Conservation (phyloP, 2,329 filamentous ascomycete genomes). For the Cadophora sp. region DNA sequence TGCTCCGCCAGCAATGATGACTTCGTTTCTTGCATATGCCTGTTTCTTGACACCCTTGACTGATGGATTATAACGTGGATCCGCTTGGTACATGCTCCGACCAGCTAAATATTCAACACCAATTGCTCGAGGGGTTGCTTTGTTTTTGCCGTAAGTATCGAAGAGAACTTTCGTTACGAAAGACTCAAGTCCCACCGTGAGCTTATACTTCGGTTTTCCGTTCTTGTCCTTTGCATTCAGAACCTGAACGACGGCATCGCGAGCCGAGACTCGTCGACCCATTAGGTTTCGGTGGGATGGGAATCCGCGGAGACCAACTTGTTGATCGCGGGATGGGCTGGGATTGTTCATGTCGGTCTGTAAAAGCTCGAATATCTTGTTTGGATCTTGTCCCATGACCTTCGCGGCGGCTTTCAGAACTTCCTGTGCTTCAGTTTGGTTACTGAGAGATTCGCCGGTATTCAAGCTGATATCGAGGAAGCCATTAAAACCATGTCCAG, state of each 20-base stretch:
- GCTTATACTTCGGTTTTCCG: conserved; percentile 30
- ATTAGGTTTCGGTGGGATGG: conserved; percentile 34
- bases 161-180: conserved; percentile 51
- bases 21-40: conserved; percentile 47
- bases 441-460: conserved; percentile 19
- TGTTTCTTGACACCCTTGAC: conserved; percentile 34
- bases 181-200: conserved; percentile 30
- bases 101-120: conserved; percentile 52
- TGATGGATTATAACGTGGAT: conserved; percentile 44
- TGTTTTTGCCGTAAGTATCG: conserved; percentile 36
- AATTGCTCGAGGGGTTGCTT: conserved; percentile 44
- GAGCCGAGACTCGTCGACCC: conserved; percentile 32
- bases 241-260: conserved; percentile 39
- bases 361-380: conserved; percentile 37
- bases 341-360: conserved; percentile 37
- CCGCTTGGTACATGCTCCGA: conserved; percentile 50
- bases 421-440: conserved; percentile 8
- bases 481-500: conserved; percentile 50
- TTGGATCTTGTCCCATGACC: conserved; percentile 24
- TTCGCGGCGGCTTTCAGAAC: background rate
- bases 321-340: conserved; percentile 32
- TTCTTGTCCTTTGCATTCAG: conserved; percentile 26
- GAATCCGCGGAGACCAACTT: conserved; percentile 38
- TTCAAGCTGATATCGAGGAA: conserved; percentile 30
- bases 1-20: conserved; percentile 54